Evolutionary conservation across 2,329 filamentous ascomycete genomes (phyloP), one percentile per base, ranked within the genome.

Genomic region (Ophiostoma piceae): DNA sequence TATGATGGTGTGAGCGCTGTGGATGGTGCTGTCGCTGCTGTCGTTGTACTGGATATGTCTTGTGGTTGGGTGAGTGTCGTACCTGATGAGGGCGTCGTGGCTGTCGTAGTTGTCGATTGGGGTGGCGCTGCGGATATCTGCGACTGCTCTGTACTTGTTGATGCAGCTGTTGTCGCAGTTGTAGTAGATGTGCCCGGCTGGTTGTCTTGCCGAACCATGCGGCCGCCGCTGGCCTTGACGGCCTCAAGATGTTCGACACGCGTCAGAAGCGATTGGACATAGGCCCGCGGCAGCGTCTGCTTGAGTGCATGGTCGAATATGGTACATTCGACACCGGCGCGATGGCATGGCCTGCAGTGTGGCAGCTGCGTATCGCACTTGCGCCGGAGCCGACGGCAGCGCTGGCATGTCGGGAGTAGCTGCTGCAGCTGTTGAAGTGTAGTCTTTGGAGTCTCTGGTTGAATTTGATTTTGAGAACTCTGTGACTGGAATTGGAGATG

Each of bases 321-420:
- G 26, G 67, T 66, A 68, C 72, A 73, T n/a, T 71, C 70, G 14
- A 62, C 70, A 2, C 70, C 69, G 0, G 72, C 70, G 0, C 69
- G 69, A 1, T 71, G 67, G n/a, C 72, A 73, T 9, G 69, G 68
- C 12, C 67, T 66, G 60, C 72, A 73, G 69, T 65, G 60, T 14
- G 72, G 72, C 12, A 73, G 71, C 62, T 73, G 70, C 6, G 72
- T 73, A 51, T 73, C 72, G 66, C 71, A 73, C 37, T 71, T 72
- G 35, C 72, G 71, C 11, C 72, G 70, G 9, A 73, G 71, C 0
- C 70, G 72, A 1, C 72, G 70, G 22, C 72, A 73, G 14, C 72
- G 70, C 14, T 73, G 72, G 37, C 72, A 73, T 1, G 72, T 73
- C 0, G 72, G 72, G 37, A 73, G 67, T 26, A 71, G 65, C 43